Evolutionary conservation across 2,329 filamentous ascomycete species (phyloP).

Genomic region (Lecanoromycetidae sp.): DNA sequence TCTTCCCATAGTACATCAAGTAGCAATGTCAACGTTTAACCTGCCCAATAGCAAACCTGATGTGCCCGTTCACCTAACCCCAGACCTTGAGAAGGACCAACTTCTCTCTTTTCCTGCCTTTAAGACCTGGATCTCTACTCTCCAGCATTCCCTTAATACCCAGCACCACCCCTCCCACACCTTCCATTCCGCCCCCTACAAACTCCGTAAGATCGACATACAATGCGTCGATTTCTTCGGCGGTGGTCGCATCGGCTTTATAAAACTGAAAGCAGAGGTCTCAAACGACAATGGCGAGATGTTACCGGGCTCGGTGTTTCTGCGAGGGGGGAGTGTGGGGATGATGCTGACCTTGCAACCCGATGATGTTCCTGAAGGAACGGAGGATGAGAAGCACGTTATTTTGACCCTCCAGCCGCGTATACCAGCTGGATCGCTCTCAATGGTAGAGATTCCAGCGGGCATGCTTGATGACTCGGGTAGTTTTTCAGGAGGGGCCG

Average conservation of each 20-base stretch:
- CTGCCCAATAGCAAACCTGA: slow-evolving; percentile 25
- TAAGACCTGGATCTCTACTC: slow-evolving; percentile 41
- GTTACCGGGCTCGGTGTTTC: slow-evolving; percentile 45
- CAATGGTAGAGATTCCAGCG: slow-evolving; percentile 46
- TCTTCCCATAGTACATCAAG: background rate
- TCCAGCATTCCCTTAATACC: slow-evolving; percentile 36
- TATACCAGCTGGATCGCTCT: slow-evolving; percentile 42
- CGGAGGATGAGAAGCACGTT: slow-evolving; percentile 37
- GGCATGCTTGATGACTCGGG: slow-evolving; percentile 48
- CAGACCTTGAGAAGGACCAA: slow-evolving; percentile 33
- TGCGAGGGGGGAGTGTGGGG: slow-evolving; percentile 46
- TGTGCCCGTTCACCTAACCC: slow-evolving; percentile 32
- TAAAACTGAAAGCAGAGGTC: slow-evolving; percentile 45
- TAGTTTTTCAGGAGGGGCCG: slow-evolving; percentile 42
- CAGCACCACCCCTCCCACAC: slow-evolving; percentile 36
- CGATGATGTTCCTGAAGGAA: slow-evolving; percentile 32
- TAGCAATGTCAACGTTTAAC: slow-evolving; percentile 32
- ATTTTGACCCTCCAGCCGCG: slow-evolving; percentile 47
- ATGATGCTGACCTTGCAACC: slow-evolving; percentile 47
- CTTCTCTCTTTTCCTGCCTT: slow-evolving; percentile 42
- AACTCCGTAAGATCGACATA: slow-evolving; percentile 40
- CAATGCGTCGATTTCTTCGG: slow-evolving; percentile 45
- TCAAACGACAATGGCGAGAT: slow-evolving; percentile 39
- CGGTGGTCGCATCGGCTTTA: slow-evolving; percentile 38
- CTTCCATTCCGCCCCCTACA: slow-evolving; percentile 41